Base-by-base conservation (phyloP, 192 early-diverging fungal genomes). In the Coemansia javaensis region DNA sequence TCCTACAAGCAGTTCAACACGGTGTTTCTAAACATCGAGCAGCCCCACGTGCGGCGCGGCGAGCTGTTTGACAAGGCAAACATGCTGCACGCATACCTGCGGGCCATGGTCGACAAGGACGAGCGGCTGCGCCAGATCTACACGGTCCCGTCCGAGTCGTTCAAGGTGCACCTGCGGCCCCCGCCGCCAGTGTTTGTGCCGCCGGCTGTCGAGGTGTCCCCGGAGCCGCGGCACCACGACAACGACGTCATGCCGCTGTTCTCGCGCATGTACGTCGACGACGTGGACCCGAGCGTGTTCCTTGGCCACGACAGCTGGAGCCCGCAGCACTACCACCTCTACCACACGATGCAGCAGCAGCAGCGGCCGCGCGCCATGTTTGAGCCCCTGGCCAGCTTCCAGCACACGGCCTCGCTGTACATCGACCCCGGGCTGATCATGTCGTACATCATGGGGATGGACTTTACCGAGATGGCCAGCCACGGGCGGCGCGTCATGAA, bases 1-100 rank as follows among this genome's bases (percentile, higher is more conserved):
- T 56, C 70, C 20, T 74, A 74, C 54, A 74, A 53, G 27, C 50
- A 61, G 70, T 60, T 74, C 24, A 74, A 58, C 9, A 37, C 59
- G 21, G 70, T 42, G 32, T 74, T 74, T 46, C 30, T 74, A 47
- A 53, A 42, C 17, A 20, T 20, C 9, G 22, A 39, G 10, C 50
- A 61, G 36, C 39, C 34, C 12, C 55, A 53, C 14, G 46, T 36
- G 32, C 35, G 47, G 32, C 66, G 53, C 32, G 40, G 50, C 44
- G 70, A 65, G 36, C 46, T 63, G 2, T 57, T 45, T 35, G 23
- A 33, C 46, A 74, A 74, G 44, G 70, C 54, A 6, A 49, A 21
- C 6, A 53, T 65, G 59, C 46, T 74, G 38, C 54, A 66, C 16
- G 30, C 51, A 21, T 74, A 59, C 12, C 51, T 74, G 21, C 66